phyloP scores from a whole-genome alignment of 176 grass and related monocot species.

The Aegilops longissima region DNA sequence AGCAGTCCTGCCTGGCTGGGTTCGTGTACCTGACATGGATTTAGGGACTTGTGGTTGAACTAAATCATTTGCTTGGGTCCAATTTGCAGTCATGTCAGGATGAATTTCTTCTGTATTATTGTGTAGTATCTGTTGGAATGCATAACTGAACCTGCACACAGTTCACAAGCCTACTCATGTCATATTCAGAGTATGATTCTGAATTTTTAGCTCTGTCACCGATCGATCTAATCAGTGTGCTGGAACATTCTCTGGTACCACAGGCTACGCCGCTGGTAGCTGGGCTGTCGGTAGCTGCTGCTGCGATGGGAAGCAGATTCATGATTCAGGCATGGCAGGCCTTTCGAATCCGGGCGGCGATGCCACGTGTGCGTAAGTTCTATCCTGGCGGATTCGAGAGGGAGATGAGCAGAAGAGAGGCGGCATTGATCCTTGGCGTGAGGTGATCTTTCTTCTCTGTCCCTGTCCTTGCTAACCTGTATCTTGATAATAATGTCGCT shows the following conservation, averaged over 20 bases:
- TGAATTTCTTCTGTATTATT: neutral
- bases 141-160: neutral
- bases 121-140: no score
- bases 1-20: neutral
- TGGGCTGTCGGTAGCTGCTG: constrained; percentile 69
- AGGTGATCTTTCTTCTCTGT: constrained; percentile 41
- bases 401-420: constrained; percentile 79
- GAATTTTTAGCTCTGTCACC: neutral
- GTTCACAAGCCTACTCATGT: neutral
- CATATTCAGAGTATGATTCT: neutral
- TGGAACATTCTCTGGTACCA: constrained; percentile 20
- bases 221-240: neutral
- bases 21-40: neutral
- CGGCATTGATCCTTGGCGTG: constrained; percentile 79
- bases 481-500: neutral
- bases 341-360: constrained; percentile 44
- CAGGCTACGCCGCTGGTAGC: constrained; percentile 71
- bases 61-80: neutral
- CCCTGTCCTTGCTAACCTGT: neutral
- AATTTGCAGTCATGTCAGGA: neutral
- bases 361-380: constrained; percentile 58
- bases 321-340: constrained; percentile 76
- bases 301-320: constrained; percentile 62
- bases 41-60: neutral
- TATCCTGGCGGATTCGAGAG: constrained; percentile 87